Base-by-base conservation (phyloP, 2,329 filamentous ascomycete genomes). In the Calonectria pseudoturangicola region DNA sequence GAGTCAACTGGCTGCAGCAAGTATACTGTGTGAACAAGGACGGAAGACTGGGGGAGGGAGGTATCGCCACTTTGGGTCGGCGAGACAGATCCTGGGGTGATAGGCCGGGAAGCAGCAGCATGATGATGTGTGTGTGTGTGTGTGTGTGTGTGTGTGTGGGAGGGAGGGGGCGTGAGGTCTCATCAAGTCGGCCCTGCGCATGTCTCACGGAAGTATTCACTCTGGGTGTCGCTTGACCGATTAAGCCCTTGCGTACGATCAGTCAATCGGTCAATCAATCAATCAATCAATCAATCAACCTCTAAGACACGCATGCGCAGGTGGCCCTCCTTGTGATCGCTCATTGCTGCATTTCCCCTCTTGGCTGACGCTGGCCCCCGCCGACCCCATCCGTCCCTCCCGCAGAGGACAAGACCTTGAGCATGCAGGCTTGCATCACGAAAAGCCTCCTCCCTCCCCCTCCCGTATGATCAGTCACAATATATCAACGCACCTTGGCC, bases 401-500 rank as follows among this genome's bases (percentile, higher is more conserved):
- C 33, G 45, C 21, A 33, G 28, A 36, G 41, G 39, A 36, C 25
- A 21, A 28, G 39, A 60, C 33, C 28, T 41, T 41, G 16, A 28
- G 36, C 33, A 60, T 39, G 39, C 21, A 21, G 13, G 41, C 39
- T 41, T 60, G 45, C 45, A 48, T 66, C 63, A 16, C 63, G 12
- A 28, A 50, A n/a, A 27, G 18, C 41, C 50, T 39, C 33, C 21
- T 62, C 33, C 18, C 41, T 43, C 16, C 41, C 25, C 27, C 62
- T 64, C 36, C 36, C 33, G 48, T 30, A 43, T 66, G 67, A 64
- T 30, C 41, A 33, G 18, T 50, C 41, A 36, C 15, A 66, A 66
- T 45, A 50, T 41, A 33, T 33, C 21, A 43, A 72, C 83, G 72
- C 79, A 95, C 94, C 88, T 95, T 94, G 68, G 96, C 96, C 54